Evolutionary conservation across 2,329 filamentous ascomycete genomes (phyloP).

Genomic region (Cladosporium sp.): DNA sequence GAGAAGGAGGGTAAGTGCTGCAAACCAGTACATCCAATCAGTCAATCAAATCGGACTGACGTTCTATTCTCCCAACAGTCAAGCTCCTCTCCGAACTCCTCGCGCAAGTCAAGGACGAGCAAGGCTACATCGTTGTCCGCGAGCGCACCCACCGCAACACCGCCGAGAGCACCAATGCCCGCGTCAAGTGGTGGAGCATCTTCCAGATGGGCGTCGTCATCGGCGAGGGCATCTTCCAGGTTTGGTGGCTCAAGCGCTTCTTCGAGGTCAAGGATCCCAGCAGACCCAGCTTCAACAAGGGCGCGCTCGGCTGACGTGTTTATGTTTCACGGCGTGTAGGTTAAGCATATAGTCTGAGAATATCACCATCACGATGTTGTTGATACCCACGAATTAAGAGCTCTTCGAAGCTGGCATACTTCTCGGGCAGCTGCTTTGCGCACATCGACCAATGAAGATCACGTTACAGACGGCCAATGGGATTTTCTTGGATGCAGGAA

Average conservation of each 20-base stretch:
- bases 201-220: conserved; percentile 88
- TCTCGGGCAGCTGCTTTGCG: background rate
- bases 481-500: too few species aligned
- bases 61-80: conserved; percentile 49
- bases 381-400: background rate
- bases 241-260: conserved; percentile 99
- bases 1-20: conserved; percentile 72
- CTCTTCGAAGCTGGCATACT: background rate
- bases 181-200: conserved; percentile 99
- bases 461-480: background rate
- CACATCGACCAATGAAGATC: too few species aligned
- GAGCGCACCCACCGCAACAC: conserved; percentile 97
- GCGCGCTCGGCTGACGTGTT: conserved; percentile 26
- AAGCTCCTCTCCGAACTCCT: conserved; percentile 79
- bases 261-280: conserved; percentile 31
- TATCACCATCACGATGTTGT: background rate
- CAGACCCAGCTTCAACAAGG: conserved; percentile 25
- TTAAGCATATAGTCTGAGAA: conserved; percentile 36
- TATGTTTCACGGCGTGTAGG: conserved; percentile 25
- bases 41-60: background rate
- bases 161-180: conserved; percentile 92
- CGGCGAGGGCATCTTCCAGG: conserved; percentile 93
- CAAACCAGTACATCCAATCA: background rate
- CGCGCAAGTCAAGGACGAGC: conserved; percentile 92
- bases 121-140: conserved; percentile 91